Evolutionary conservation across 192 early-diverging fungal genomes (phyloP).

Genomic region (Podila minutissima): DNA sequence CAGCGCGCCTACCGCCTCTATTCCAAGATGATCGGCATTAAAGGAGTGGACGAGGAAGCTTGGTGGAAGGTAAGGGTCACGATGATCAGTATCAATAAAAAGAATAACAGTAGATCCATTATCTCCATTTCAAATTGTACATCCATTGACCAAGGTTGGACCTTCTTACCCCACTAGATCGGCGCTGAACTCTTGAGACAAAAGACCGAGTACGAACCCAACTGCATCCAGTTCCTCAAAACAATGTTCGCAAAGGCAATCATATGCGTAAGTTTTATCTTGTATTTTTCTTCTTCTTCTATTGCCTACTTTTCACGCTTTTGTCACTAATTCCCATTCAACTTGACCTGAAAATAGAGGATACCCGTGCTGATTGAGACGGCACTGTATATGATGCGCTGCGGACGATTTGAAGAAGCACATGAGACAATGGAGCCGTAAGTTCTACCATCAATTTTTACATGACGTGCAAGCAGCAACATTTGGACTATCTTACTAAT

Average conservation of each 20-base stretch:
- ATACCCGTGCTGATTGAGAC: slow-evolving; percentile 18
- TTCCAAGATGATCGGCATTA: not conserved
- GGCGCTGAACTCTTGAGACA: slow-evolving; percentile 33
- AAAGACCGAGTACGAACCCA: slow-evolving; percentile 29
- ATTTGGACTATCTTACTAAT: no score
- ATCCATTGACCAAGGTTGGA: not conserved
- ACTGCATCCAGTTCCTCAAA: slow-evolving; percentile 28
- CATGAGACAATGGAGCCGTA: slow-evolving; percentile 27
- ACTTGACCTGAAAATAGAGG: slow-evolving; percentile 2
- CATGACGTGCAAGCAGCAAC: no score
- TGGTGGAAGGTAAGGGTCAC: slow-evolving; percentile 37
- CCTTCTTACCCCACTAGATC: slow-evolving; percentile 9
- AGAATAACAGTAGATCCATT: not conserved
- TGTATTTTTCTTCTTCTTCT: no score
- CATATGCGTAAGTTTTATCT: slow-evolving; percentile 12
- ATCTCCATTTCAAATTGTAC: not conserved
- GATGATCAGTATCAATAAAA: no score
- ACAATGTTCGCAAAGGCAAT: slow-evolving; percentile 14
- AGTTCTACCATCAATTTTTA: not conserved
- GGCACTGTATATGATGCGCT: slow-evolving; percentile 30
- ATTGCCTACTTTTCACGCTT: no score
- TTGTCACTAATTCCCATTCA: not conserved
- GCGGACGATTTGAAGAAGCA: slow-evolving; percentile 23
- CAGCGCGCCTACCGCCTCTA: slow-evolving; percentile 29
- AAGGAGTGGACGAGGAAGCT: slow-evolving; percentile 3